These are phyloP conservation scores for Annulohypoxylon maeteangense DNA, from an alignment of 495 filamentous ascomycete species.

Conservation along the genomic window DNA sequence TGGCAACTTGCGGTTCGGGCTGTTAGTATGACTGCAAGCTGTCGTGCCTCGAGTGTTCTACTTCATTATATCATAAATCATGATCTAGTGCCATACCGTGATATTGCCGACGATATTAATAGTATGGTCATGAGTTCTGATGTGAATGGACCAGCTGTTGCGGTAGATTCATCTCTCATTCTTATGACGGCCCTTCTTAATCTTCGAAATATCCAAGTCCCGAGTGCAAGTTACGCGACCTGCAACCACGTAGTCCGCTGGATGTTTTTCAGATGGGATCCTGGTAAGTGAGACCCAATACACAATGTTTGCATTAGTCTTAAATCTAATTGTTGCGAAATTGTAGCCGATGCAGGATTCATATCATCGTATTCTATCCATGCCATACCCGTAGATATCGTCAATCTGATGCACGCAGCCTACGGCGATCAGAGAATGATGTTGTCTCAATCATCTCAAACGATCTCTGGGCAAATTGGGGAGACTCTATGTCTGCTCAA, in stretches of 20 bases:
- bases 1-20: constrained; percentile 80
- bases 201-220: constrained; percentile 68
- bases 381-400: constrained; percentile 54
- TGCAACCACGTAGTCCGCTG: constrained; percentile 79
- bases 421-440: constrained; percentile 48
- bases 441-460: constrained; percentile 42
- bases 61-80: constrained; percentile 72
- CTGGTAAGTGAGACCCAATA: constrained; percentile 61
- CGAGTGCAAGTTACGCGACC: constrained; percentile 70
- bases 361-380: constrained; percentile 54
- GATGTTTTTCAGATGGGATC: constrained; percentile 82
- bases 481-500: constrained; percentile 39
- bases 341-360: constrained; percentile 51
- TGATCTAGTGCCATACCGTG: constrained; percentile 70
- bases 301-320: not conserved
- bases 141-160: constrained; percentile 78
- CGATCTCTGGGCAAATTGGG: constrained; percentile 51
- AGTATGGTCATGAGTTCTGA: constrained; percentile 78
- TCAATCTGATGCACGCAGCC: constrained; percentile 59
- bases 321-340: constrained; percentile 11
- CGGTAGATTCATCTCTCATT: constrained; percentile 81
- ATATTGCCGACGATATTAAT: constrained; percentile 70
- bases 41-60: constrained; percentile 82
- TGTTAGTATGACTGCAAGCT: constrained; percentile 74
- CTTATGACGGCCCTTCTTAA: constrained; percentile 75